A percentile compares a stretch with the other conserved stretches of the same genome.
These are phyloP conservation scores for Trichoderma citrinoviride DNA, from an alignment of 2,329 filamentous ascomycete species.

Conservation along the genomic window DNA sequence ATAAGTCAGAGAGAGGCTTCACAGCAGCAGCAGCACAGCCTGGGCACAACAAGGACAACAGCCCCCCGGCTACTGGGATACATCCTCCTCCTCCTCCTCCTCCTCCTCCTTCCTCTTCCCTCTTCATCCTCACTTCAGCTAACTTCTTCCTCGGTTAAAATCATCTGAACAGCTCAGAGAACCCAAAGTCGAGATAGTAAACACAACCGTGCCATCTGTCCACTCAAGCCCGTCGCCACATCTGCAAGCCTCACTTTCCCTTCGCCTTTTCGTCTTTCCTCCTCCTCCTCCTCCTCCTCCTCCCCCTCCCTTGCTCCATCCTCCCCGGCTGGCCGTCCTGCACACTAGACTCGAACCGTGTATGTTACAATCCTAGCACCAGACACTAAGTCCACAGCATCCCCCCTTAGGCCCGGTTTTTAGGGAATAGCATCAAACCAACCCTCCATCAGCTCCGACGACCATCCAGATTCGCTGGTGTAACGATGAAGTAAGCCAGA, in stretches of 20 bases:
- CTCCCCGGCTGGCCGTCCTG: not conserved
- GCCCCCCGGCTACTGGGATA: not conserved
- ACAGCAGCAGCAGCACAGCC: not conserved
- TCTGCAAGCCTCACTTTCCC: conserved; percentile 3
- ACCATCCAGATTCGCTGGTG: not conserved
- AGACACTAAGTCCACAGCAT: not conserved
- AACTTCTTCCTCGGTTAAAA: no score
- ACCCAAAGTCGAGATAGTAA: no score
- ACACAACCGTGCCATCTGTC: not conserved
- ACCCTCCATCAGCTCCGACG: no score
- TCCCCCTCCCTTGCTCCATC: not conserved
- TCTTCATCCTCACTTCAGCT: no score
- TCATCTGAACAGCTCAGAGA: not conserved
- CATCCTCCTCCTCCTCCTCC: not conserved
- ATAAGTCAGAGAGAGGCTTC: not conserved
- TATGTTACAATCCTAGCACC: no score
- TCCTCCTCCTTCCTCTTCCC: no score
- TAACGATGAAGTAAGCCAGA: conserved; percentile 13
- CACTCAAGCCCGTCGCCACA: conserved; percentile 13
- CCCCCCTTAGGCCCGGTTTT: not conserved
- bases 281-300: no score
- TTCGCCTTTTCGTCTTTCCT: not conserved
- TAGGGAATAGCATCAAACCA: not conserved
- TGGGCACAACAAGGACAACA: not conserved
- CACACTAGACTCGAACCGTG: no score